Evolutionary conservation across 169 alveolate genomes (phyloP).

Genomic region (Plasmodium reichenowi): DNA sequence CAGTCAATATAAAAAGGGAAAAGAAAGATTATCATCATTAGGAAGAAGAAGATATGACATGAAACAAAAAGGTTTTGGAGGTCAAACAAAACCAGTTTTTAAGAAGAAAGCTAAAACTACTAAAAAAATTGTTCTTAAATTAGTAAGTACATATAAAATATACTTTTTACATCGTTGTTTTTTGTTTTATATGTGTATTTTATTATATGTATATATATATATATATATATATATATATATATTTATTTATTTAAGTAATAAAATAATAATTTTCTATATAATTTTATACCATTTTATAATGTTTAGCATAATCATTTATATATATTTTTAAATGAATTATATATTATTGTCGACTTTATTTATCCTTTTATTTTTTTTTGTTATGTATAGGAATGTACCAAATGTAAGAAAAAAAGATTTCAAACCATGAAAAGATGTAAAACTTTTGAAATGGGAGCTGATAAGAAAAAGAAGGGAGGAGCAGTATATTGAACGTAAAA

Average conservation of each 20-base stretch:
- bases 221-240: too few species aligned
- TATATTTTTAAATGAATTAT: neutral
- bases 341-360: neutral
- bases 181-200: constrained; percentile 89
- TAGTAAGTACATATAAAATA: constrained; percentile 76
- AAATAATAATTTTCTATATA: too few species aligned
- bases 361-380: neutral
- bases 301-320: neutral
- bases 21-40: constrained; percentile 96
- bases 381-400: constrained; percentile 95
- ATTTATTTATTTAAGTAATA: too few species aligned
- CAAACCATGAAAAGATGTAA: constrained; percentile 98
- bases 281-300: too few species aligned
- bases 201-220: too few species aligned
- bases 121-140: constrained; percentile 97
- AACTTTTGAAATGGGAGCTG: constrained; percentile 98
- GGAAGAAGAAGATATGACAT: constrained; percentile 99
- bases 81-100: constrained; percentile 99
- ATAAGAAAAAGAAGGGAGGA: constrained; percentile 94
- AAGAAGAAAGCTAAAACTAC: constrained; percentile 99
- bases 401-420: constrained; percentile 97
- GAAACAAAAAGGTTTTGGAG: constrained; percentile 99
- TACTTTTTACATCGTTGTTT: neutral
- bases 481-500: constrained; percentile 79
- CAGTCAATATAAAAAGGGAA: constrained; percentile 98